Evolutionary conservation across 202 grass and related monocot species (phyloP), one percentile per base, ranked within the genome.

Genomic region (Zoysia matrella): DNA sequence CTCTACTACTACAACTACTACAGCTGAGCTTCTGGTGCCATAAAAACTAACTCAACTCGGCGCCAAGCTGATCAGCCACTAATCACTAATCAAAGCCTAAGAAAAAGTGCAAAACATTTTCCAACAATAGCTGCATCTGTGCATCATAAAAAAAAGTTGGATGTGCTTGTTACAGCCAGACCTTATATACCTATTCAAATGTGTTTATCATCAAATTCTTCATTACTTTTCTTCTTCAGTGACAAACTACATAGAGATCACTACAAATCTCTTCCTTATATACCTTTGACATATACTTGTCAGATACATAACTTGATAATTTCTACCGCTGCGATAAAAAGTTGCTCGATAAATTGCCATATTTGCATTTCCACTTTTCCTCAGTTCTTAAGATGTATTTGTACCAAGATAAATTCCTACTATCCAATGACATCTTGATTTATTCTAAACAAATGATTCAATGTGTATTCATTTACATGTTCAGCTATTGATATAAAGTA

Each of bases 341-440:
- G 9, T 36, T 62, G 8, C 54, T 62, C 30, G 7, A 39, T 62
- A 58, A 15, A 7, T 2, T 11, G 8, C 8, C 18, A 39, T 36
- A 7, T 62, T 74, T 54, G 7, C 8, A 10, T 36, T n/a, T 61
- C 12, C 76, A 40, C 8, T n/a, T 50, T 72, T 67, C 50, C 50
- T 72, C 36, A 4, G 65, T 81, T 72, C 72, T 72, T 72, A 65
- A 54, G 11, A 65, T 53, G 12, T 77, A 58, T 16, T 60, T 4
- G 12, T 9, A 14, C 4, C 12, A 77, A 45, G 40, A 16, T 67
- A 13, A 43, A 36, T 6, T 84, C 64, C 16, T 72, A 81, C 60
- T 80, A 75, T 52, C 12, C 11, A 52, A 46, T 6, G 14, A 71
- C 42, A 65, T 58, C 1, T 40, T 57, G 40, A 18, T 55, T 36